Evolutionary conservation across 1,284 basidiomycete species (phyloP).

Genomic region (Agaricales sp.): DNA sequence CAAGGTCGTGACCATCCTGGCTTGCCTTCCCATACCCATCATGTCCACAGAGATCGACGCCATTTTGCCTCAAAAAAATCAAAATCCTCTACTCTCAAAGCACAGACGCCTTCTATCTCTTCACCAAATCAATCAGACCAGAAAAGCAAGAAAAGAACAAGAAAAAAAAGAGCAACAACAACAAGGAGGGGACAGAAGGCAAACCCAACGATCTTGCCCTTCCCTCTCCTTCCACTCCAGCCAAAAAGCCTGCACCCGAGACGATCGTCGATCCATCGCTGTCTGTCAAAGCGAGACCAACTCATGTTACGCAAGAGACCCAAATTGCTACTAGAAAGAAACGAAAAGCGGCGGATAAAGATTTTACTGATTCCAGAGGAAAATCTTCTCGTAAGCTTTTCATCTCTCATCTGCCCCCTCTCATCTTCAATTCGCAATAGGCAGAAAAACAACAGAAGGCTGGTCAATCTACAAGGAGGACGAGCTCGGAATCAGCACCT

Average conservation of each 20-base stretch:
- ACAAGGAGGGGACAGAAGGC: slow-evolving; percentile 10
- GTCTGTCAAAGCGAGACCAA: slow-evolving; percentile 19
- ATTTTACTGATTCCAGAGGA: slow-evolving; percentile 73
- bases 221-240: slow-evolving; percentile 15
- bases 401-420: slow-evolving; percentile 4
- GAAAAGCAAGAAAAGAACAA: slow-evolving; percentile 34
- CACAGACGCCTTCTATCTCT: slow-evolving; percentile 14
- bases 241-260: slow-evolving; percentile 40
- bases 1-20: slow-evolving; percentile 4
- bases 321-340: slow-evolving; percentile 15
- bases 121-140: slow-evolving; percentile 17
- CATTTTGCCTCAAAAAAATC: slow-evolving; percentile 57
- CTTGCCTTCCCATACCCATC: slow-evolving; percentile 14
- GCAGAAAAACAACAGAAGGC: slow-evolving; percentile 78
- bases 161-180: slow-evolving; percentile 24
- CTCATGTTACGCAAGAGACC: slow-evolving; percentile 11
- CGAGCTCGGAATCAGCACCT: slow-evolving; percentile 65
- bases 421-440: slow-evolving; percentile 27
- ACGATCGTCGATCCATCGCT: slow-evolving; percentile 52
- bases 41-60: slow-evolving; percentile 67
- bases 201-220: slow-evolving; percentile 7
- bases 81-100: slow-evolving; percentile 15
- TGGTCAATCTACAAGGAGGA: slow-evolving; percentile 81
- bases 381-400: slow-evolving; percentile 52
- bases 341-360: slow-evolving; percentile 30